phyloP scores from a whole-genome alignment of 1,139 yeast species.

The Yamadazyma jaroonii region DNA sequence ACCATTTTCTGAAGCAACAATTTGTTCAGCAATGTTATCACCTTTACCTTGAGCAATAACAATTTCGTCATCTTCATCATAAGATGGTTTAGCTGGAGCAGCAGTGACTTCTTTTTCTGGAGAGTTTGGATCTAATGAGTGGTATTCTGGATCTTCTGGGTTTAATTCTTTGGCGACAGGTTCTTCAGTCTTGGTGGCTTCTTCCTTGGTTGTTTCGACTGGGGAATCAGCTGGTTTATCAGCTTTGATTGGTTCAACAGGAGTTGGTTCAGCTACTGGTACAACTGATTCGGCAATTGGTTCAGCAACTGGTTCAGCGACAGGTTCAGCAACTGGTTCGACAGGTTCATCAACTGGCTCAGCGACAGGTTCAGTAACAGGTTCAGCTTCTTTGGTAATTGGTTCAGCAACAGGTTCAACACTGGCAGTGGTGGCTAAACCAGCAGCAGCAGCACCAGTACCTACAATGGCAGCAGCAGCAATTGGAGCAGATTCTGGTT shows the following conservation, averaged over 20 bases:
- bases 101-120: conserved; percentile 26
- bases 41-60: conserved; percentile 37
- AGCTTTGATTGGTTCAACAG: conserved; percentile 5
- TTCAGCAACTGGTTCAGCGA: conserved; percentile 5
- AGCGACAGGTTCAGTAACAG: conserved; percentile 8
- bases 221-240: conserved; percentile 5
- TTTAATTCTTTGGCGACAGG: not conserved
- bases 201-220: not conserved
- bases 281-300: no score
- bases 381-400: conserved; percentile 6
- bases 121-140: conserved; percentile 32
- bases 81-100: conserved; percentile 8
- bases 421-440: conserved; percentile 2
- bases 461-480: conserved; percentile 3
- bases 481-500: conserved; percentile 8
- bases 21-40: conserved; percentile 31
- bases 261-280: conserved; percentile 5
- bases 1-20: conserved; percentile 36
- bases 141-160: conserved; percentile 13
- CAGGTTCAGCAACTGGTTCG: conserved; percentile 6
- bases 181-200: not conserved
- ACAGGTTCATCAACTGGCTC: conserved; percentile 1
- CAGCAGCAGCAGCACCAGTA: conserved; percentile 6
- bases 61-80: conserved; percentile 32
- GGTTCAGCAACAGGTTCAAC: conserved; percentile 7